Base-by-base conservation (phyloP, 2,329 filamentous ascomycete genomes). In the Diaporthe helianthi region DNA sequence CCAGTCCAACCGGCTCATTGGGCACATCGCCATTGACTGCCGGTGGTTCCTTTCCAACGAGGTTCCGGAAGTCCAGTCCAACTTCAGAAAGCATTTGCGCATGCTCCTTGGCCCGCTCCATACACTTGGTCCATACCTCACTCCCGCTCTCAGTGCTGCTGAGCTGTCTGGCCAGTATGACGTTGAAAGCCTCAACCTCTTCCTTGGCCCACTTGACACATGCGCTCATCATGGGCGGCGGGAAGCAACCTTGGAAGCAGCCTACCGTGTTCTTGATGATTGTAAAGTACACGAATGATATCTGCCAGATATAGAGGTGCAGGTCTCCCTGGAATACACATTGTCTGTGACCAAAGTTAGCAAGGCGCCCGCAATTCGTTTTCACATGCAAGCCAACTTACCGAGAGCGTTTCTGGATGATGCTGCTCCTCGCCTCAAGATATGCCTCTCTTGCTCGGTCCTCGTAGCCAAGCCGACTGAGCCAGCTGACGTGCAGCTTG, bases 201-300 rank as follows among this genome's bases (percentile, higher is more conserved):
- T 96, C 92, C 80, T 98, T 98, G n/a, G 94, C 94, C 96, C 96
- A 99, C 77, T 95, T 97, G 75, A 99, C 95, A 75, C 94, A 97
- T 0, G 94, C 94, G 76, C 93, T 97, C 87, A 96, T 97, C 83
- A 96, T 93, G 17, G 90, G 85, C 31, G 93, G 87, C 13, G 94
- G 91, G 78, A 98, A 98, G 78, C 93, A 97, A 65, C 85, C 83
- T 77, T 97, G 93, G 80, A 96, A 98, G 76, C 93, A 94, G 76
- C 88, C 87, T 71, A 98, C 92, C 0, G 96, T 98, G 80, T 98
- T 98, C 74, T 93, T 90, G 77, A 99, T 95, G 73, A 97, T 87
- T 66, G 90, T 94, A 81, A 99, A 99, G 80, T 97, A 98, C 69
- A 97, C 94, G 80, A 94, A 98, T 2, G 95, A 96, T 55, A 98